phyloP scores from a whole-genome alignment of 345 rosid species.

The Citropsis articulata region DNA sequence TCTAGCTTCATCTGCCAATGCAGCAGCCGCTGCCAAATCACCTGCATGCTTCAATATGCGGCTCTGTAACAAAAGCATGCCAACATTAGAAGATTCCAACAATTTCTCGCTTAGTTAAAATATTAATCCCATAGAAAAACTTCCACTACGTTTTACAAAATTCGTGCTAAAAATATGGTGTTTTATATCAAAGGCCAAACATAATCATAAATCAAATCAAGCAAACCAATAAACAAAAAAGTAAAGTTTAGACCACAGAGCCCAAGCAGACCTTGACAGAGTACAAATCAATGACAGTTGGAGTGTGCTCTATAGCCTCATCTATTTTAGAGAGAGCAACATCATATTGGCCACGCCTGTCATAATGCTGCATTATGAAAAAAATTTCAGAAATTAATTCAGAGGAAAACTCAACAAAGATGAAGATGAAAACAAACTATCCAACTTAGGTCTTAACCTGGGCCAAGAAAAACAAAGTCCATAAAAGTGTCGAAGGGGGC shows the following conservation, averaged over 20 bases:
- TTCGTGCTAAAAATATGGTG: not conserved
- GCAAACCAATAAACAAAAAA: not conserved
- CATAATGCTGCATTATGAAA: conserved; percentile 80
- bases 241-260: not conserved
- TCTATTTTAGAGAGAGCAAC: conserved; percentile 76
- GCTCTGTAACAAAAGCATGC: conserved; percentile 53
- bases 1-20: conserved; percentile 99
- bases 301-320: conserved; percentile 92
- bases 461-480: conserved; percentile 91
- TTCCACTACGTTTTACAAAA: not conserved
- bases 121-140: not conserved
- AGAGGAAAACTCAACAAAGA: conserved; percentile 15
- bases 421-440: conserved; percentile 15
- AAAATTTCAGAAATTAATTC: conserved; percentile 10
- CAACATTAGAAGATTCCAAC: not conserved
- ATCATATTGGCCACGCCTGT: conserved; percentile 80
- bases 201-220: not conserved
- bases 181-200: not conserved
- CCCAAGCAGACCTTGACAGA: conserved; percentile 71
- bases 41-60: conserved; percentile 98
- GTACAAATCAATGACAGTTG: conserved; percentile 95
- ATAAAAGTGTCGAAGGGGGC: conserved; percentile 91
- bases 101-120: not conserved
- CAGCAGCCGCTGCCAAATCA: conserved; percentile 83
- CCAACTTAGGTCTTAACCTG: conserved; percentile 54